Evolutionary conservation across 768 basidiomycete species (phyloP), one percentile per base, ranked within the genome.

Genomic region (Serendipita sp.): DNA sequence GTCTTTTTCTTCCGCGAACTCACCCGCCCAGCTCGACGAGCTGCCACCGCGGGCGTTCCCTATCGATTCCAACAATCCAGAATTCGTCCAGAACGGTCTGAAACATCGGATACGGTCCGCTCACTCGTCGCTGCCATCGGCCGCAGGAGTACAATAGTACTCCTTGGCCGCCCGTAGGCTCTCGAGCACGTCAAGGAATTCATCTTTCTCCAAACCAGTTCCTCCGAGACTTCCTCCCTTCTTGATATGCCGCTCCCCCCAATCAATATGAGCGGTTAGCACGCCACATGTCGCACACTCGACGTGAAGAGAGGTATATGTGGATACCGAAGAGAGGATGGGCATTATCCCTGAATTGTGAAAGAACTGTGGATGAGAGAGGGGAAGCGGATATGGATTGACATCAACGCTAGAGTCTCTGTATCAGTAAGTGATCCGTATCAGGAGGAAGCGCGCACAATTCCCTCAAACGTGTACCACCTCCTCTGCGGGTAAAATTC

Each of bases 291-390:
- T 11, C 11, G 53, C 20, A n/a, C 11, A 9, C 11, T n/a, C 24
- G 17, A 58, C 53, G 9, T 28, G 17, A n/a, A 58, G 33, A 11
- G 53, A 26, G 11, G 24, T 5, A 26, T 58, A 58, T 48, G n/a
- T 48, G 26, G 45, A n/a, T n/a, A 48, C 45, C n/a, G 45, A 48
- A 48, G n/a, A 38, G 7, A 48, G n/a, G 5, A 20, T 48, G 45
- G 9, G 45, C 45, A 9, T 9, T 9, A 28, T 48, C 45, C 42
- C 20, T 7, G 45, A 9, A 24, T 11, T n/a, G 24, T n/a, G 26
- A 31, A 58, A 58, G 53, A 58, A 9, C 30, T 28, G 53, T 22
- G 53, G 53, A 31, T 58, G 53, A 58, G 53, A 58, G 30, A 34
- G 3, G n/a, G 53, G 53, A 9, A 58, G 24, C 30, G 53, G 53